Conservation (phyloP, 805 yeast genomes). For the Limtongia smithiae region DNA sequence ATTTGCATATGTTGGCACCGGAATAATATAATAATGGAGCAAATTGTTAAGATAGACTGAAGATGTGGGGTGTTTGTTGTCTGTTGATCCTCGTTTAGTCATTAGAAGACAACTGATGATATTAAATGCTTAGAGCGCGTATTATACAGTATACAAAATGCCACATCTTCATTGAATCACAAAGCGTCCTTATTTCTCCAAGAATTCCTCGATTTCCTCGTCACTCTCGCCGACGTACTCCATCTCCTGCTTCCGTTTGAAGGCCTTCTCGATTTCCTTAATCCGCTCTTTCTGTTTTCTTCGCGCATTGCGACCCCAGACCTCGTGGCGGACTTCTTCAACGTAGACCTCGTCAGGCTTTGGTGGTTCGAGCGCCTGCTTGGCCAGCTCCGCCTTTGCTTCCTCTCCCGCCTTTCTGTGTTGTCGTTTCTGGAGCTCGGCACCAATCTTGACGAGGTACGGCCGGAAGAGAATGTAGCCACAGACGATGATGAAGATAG, state of each 20-base stretch:
- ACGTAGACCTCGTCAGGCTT: constrained; percentile 20
- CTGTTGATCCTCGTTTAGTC: no score
- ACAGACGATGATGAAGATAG: constrained; percentile 25
- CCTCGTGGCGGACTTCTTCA: constrained; percentile 11
- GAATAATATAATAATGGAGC: no score
- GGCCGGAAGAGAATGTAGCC: constrained; percentile 32
- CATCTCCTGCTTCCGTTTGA: constrained; percentile 26
- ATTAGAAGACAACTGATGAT: no score
- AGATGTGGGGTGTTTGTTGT: no score
- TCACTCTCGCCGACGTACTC: constrained; percentile 27
- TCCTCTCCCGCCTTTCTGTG: constrained; percentile 15
- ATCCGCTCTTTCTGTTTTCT: constrained; percentile 28
- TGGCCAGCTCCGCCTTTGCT: constrained; percentile 11
- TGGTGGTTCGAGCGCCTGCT: constrained; percentile 17
- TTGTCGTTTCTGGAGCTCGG: constrained; percentile 22
- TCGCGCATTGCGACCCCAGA: constrained; percentile 32
- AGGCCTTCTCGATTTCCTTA: constrained; percentile 29
- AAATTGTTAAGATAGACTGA: no score
- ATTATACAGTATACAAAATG: no score
- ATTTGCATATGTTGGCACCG: no score
- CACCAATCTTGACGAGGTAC: constrained; percentile 24
- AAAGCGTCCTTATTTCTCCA: constrained; percentile 5
- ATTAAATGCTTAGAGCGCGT: no score
- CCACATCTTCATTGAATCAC: no score
- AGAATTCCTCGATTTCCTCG: constrained; percentile 16